A percentile compares a stretch with the other conserved stretches of the same genome.
phyloP scores from a whole-genome alignment of 768 basidiomycete genomes.

The Amyloporia xantha region DNA sequence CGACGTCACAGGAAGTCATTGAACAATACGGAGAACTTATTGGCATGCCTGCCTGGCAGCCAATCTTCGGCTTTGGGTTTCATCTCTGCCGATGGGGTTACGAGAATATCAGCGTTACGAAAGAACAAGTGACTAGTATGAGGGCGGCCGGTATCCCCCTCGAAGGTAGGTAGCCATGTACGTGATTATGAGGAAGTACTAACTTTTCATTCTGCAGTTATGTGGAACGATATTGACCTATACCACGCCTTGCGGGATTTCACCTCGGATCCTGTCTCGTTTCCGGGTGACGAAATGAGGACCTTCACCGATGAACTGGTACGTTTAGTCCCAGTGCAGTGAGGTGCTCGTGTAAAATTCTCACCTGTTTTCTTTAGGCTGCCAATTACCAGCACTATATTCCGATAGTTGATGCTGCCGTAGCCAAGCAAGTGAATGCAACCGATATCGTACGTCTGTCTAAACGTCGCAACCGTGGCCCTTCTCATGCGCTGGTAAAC shows the following conservation, averaged over 20 bases:
- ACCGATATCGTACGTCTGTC: conserved; percentile 50
- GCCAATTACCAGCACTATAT: conserved; percentile 52
- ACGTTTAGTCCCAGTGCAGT: conserved; percentile 18
- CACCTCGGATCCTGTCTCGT: conserved; percentile 59
- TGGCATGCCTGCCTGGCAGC: conserved; percentile 66
- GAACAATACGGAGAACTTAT: conserved; percentile 65
- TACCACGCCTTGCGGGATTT: conserved; percentile 67
- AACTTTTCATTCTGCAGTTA: conserved; percentile 32
- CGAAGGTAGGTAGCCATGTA: conserved; percentile 42
- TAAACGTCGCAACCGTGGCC: background rate
- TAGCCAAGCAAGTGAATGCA: conserved; percentile 48
- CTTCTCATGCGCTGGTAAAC: too few species aligned
- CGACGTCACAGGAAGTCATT: conserved; percentile 48
- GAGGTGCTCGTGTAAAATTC: too few species aligned
- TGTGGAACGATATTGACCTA: conserved; percentile 77
- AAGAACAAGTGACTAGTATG: conserved; percentile 49
- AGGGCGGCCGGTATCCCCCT: conserved; percentile 68
- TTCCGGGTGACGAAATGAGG: conserved; percentile 47
- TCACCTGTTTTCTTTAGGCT: conserved; percentile 20
- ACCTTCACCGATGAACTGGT: conserved; percentile 53
- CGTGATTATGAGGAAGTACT: conserved; percentile 1
- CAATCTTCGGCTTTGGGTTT: conserved; percentile 73
- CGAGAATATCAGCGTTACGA: conserved; percentile 46
- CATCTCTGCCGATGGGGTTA: conserved; percentile 65
- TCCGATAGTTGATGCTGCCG: conserved; percentile 63